Percentiles rank a stretch among this genome's conserved stretches.
Evolutionary conservation across 73 alveolate genomes (phyloP).

Genomic region (Paramecium caudatum): DNA sequence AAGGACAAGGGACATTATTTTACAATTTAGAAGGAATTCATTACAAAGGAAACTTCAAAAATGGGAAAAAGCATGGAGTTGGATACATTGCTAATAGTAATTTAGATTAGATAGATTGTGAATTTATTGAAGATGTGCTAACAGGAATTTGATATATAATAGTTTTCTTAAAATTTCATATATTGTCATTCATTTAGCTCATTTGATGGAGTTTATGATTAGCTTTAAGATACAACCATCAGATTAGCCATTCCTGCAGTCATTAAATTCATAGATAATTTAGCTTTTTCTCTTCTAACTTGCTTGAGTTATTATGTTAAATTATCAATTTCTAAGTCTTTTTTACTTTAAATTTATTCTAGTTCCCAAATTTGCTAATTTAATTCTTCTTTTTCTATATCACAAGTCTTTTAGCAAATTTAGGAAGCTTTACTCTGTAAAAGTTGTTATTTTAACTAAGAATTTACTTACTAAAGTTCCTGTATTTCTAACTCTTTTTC

Average conservation of each 20-base stretch:
- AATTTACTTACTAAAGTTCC: background rate
- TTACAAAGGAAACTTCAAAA: slow-evolving; percentile 15
- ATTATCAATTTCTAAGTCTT: background rate
- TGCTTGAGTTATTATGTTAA: background rate
- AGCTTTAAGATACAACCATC: background rate
- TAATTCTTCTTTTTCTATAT: background rate
- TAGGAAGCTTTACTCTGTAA: background rate
- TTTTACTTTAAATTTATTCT: background rate
- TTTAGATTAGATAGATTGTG: slow-evolving; percentile 45
- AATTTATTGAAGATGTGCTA: slow-evolving; percentile 38
- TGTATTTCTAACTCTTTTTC: background rate
- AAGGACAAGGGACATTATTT: slow-evolving; percentile 49
- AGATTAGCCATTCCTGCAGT: slow-evolving; percentile 26
- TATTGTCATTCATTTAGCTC: background rate
- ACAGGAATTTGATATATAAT: slow-evolving; percentile 51
- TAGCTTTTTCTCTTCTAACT: background rate
- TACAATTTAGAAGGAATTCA: slow-evolving; percentile 62
- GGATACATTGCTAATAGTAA: slow-evolving; percentile 63
- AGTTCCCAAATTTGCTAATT: background rate
- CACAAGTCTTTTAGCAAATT: background rate
- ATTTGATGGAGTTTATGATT: background rate
- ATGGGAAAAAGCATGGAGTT: slow-evolving; percentile 57
- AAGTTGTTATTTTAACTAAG: background rate
- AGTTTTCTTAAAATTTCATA: background rate
- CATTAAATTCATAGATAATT: slow-evolving; percentile 17